phyloP scores from a whole-genome alignment of 768 basidiomycete genomes.

The Hygrocybe punicea region DNA sequence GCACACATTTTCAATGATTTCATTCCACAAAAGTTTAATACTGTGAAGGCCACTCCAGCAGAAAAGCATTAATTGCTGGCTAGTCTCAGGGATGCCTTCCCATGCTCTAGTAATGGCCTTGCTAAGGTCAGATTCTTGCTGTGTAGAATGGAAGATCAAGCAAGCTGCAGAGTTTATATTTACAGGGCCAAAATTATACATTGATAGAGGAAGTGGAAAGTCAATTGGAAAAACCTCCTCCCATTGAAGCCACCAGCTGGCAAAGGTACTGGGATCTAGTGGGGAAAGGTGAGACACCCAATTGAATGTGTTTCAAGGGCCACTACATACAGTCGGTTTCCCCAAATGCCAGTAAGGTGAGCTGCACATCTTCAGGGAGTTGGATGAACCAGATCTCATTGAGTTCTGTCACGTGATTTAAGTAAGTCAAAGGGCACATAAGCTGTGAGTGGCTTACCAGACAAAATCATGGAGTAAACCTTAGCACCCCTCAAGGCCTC shows the following conservation, averaged over 20 bases:
- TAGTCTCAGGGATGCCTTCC: constrained; percentile 8
- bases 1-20: constrained; percentile 1
- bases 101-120: constrained; percentile 8
- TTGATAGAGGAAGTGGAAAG: constrained; percentile 10
- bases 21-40: constrained; percentile 3
- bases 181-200: constrained; percentile 12
- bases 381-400: constrained; percentile 10
- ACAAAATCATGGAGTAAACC: constrained; percentile 7
- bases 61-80: constrained; percentile 13
- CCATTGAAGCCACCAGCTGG: constrained; percentile 14
- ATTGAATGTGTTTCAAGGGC: constrained; percentile 8
- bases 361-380: constrained; percentile 5
- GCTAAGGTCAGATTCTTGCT: constrained; percentile 9
- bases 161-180: constrained; percentile 3
- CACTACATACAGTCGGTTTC: constrained; percentile 7
- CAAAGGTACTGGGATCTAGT: constrained; percentile 7
- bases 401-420: constrained; percentile 12
- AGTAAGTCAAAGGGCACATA: constrained; percentile 10
- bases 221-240: constrained; percentile 6
- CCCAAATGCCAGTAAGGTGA: constrained; percentile 3
- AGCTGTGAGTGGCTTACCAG: constrained; percentile 8
- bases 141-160: constrained; percentile 9
- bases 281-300: constrained; percentile 13
- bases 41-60: constrained; percentile 9
- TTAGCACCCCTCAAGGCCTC: constrained; percentile 6